Evolutionary conservation across 2,329 filamentous ascomycete genomes (phyloP).

Genomic region (Pseudopyricularia cyperi): DNA sequence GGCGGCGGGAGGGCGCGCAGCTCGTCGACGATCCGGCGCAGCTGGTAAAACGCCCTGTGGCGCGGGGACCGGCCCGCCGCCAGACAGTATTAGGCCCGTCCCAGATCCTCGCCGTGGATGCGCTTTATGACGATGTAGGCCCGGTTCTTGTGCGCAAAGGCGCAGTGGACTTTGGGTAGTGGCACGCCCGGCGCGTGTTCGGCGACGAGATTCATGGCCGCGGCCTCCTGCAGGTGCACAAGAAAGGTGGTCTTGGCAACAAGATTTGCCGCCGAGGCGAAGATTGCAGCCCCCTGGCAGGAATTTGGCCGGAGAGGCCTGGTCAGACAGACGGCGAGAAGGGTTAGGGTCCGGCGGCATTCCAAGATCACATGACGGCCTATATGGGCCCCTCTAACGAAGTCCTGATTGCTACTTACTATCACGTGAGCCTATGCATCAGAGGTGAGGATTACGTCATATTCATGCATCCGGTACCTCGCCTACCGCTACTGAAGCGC

Average conservation of each 20-base stretch:
- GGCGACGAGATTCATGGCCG: slow-evolving; percentile 22
- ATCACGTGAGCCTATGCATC: too few relatives aligned
- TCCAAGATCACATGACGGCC: too few relatives aligned
- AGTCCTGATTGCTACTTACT: too few relatives aligned
- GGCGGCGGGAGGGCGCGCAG: background rate
- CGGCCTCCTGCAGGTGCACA: background rate
- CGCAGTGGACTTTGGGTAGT: slow-evolving; percentile 28
- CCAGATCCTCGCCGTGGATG: slow-evolving; percentile 12
- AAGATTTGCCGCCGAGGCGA: background rate
- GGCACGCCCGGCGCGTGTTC: slow-evolving; percentile 26
- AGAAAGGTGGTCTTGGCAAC: background rate
- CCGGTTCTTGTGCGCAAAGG: slow-evolving; percentile 23
- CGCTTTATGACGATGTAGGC: slow-evolving; percentile 33
- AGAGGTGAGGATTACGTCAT: too few relatives aligned
- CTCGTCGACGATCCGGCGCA: slow-evolving; percentile 1
- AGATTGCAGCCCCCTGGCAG: background rate
- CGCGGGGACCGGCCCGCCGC: slow-evolving; percentile 5
- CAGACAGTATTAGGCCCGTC: slow-evolving; percentile 6
- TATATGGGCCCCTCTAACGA: too few relatives aligned
- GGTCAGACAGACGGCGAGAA: background rate
- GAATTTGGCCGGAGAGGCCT: background rate
- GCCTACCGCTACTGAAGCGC: too few relatives aligned
- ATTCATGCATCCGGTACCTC: too few relatives aligned
- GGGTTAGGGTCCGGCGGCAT: background rate
- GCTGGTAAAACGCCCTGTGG: slow-evolving; percentile 5